These are phyloP conservation scores for Acer negundo DNA, from an alignment of 345 rosid species.

Conservation along the genomic window DNA sequence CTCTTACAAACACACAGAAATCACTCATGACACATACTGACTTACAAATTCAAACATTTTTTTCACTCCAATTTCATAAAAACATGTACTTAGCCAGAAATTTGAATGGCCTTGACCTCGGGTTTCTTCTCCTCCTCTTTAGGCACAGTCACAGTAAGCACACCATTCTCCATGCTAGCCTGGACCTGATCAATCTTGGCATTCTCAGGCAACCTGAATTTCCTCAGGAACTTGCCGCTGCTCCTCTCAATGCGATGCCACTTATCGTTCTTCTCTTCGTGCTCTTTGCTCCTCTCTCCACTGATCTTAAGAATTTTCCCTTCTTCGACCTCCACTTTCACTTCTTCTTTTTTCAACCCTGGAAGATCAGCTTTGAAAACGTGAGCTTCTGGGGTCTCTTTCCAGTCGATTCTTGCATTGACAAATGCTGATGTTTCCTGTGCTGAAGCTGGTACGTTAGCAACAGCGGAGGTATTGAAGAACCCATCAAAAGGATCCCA, in stretches of 20 bases:
- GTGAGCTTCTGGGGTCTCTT: conserved; percentile 46
- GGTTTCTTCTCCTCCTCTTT: conserved; percentile 38
- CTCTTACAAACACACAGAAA: conserved; percentile 6
- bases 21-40: neutral
- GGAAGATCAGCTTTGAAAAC: conserved; percentile 46
- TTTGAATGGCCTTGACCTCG: conserved; percentile 48
- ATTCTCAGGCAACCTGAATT: conserved; percentile 48
- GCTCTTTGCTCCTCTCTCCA: conserved; percentile 39
- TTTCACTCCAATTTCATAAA: neutral
- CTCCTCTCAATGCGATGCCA: conserved; percentile 47
- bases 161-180: conserved; percentile 60
- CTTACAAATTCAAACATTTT: neutral
- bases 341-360: conserved; percentile 46
- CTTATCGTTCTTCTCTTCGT: conserved; percentile 42
- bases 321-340: conserved; percentile 50
- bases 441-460: conserved; percentile 21
- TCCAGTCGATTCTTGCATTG: conserved; percentile 45
- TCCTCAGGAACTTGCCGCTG: conserved; percentile 41
- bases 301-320: conserved; percentile 39
- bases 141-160: conserved; percentile 45
- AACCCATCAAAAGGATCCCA: conserved; percentile 33
- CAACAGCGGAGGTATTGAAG: conserved; percentile 8
- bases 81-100: conserved; percentile 32
- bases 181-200: conserved; percentile 43
- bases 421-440: conserved; percentile 30